Evolutionary conservation across 2,329 filamentous ascomycete genomes (phyloP), one percentile per base, ranked within the genome.

Genomic region (Neonectria ditissima): DNA sequence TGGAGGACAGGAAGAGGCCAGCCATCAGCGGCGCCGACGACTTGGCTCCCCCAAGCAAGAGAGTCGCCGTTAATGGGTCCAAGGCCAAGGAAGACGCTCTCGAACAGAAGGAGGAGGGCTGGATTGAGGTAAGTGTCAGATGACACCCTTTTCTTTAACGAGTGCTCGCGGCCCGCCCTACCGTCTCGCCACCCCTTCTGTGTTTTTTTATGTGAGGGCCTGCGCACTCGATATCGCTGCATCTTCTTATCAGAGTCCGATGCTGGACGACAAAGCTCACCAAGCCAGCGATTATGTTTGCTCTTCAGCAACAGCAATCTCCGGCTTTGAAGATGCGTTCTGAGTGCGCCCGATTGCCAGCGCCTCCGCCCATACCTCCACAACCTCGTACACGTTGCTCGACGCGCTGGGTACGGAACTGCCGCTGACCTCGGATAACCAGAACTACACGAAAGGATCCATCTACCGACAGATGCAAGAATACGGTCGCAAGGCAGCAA

Each of bases 1-100:
- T 98, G 95, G 96, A 99, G 87, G 96, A 98, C 86, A 93, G 96
- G 88, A 99, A 99, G 88, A 90, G 96, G 88, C 92, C 94, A 77
- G 92, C 94, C 77, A 87, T 91, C 73, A 87, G 88, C 81, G 92
- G 91, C 77, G 84, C 88, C 75, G 92, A 96, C 79, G 93, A 97
- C 73, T 84, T 92, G 76, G 92, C 92, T 70, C 95, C 95, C 70
- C 94, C 95, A 22, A 92, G 90, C 77, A 99, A 98, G 86, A 91
- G 94, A 81, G 92, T 97, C 80, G 92, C 93, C 59, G 87, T 95
- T 70, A 97, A 97, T 84, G 94, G 94, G 68, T 85, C 82, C 74
- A 87, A 86, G 71, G 77, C 80, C 70, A 84, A 85, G 66, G 86
- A 87, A 63, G 85, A 88, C 63, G 79, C 82, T 47, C 79, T 80